phyloP scores from a whole-genome alignment of 306 rosid genomes.

The Phaseolus lunatus region DNA sequence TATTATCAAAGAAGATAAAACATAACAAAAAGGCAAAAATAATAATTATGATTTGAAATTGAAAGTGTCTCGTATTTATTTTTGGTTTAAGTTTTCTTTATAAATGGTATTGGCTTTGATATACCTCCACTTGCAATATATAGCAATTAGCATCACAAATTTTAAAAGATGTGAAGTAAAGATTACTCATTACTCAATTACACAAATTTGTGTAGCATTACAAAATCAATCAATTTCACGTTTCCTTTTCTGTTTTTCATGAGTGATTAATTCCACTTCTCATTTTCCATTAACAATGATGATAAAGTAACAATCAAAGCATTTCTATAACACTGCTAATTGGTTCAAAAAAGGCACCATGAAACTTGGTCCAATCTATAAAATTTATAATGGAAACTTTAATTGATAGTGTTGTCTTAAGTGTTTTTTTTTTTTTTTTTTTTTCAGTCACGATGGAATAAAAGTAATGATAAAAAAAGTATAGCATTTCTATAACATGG shows the following conservation, averaged over 20 bases:
- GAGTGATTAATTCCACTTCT: constrained; percentile 1
- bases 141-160: neutral
- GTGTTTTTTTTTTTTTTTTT: neutral
- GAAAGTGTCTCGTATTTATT: neutral
- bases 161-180: neutral
- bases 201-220: neutral
- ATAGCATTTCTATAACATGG: too few relatives aligned
- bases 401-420: neutral
- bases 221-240: constrained; percentile 2
- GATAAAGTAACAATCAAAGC: neutral
- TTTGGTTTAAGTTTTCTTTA: neutral
- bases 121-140: neutral
- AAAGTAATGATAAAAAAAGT: neutral
- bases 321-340: neutral
- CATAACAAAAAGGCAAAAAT: neutral
- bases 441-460: neutral
- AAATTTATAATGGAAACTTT: neutral
- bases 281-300: constrained; percentile 3
- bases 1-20: neutral
- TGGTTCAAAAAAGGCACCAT: neutral
- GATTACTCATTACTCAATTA: neutral
- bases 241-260: neutral
- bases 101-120: neutral
- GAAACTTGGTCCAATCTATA: neutral
- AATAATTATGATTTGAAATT: neutral